Evolutionary conservation across 2,329 filamentous ascomycete species (phyloP).

Genomic region (Aspergillus phoenicis): DNA sequence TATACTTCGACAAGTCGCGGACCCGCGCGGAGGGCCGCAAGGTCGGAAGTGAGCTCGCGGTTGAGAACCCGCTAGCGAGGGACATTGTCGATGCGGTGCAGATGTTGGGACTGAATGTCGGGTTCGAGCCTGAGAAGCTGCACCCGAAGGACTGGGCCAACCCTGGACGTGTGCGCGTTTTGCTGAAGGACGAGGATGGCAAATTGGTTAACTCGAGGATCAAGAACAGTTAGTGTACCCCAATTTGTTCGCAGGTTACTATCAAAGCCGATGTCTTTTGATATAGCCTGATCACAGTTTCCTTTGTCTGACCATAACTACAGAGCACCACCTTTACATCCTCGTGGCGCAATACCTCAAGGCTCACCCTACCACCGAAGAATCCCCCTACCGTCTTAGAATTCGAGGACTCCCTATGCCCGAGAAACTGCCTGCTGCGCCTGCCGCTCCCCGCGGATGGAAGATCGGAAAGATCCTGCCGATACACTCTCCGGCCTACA

Average conservation of each 20-base stretch:
- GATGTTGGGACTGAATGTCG: constrained; percentile 60
- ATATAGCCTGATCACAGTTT: not conserved
- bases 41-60: constrained; percentile 71
- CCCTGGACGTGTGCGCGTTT: constrained; percentile 82
- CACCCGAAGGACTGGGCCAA: constrained; percentile 99
- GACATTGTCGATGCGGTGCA: constrained; percentile 88
- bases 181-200: constrained; percentile 62
- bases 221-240: constrained; percentile 64
- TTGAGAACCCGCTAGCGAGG: constrained; percentile 81
- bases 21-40: constrained; percentile 76
- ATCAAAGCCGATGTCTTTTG: not conserved
- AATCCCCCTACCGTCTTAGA: constrained; percentile 69
- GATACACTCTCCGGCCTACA: constrained; percentile 84
- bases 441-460: constrained; percentile 83
- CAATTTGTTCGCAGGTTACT: not conserved
- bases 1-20: constrained; percentile 82
- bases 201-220: constrained; percentile 54
- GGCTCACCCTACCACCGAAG: constrained; percentile 74
- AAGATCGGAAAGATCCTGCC: constrained; percentile 85
- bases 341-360: constrained; percentile 76
- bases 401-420: constrained; percentile 73
- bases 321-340: constrained; percentile 81
- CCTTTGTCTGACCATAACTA: not conserved
- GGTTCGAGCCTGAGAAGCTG: constrained; percentile 87
- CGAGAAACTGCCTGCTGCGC: constrained; percentile 69